Base-by-base conservation (phyloP, 2,329 filamentous ascomycete genomes). In the Anthostomella pinea region DNA sequence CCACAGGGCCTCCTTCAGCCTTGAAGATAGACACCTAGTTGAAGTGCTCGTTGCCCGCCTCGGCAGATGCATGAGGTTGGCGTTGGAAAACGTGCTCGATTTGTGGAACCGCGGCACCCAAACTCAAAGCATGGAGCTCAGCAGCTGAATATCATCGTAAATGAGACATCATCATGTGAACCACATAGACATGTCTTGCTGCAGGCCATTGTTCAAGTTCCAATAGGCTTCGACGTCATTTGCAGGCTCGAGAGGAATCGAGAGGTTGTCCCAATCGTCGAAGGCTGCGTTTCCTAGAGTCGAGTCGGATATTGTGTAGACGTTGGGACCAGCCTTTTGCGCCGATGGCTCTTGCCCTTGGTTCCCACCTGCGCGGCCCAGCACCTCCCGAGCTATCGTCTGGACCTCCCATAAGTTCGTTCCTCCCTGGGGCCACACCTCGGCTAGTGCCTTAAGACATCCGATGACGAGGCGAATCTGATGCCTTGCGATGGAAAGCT, bases 381-480 rank as follows among this genome's bases (percentile, higher is more conserved):
- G 37, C n/a, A 48, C 39, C 15, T 46, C 45, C 13, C 38, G 36
- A 2, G 45, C 45, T 29, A 46, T 42, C 6, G 11, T 11, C n/a
- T 39, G 38, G 9, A 46, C 38, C 30, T 48, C 45, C 6, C 39
- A 39, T 3, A 46, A 20, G n/a, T 46, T 48, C n/a, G 20, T 26
- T 2, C 27, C 24, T 6, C 43, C 45, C 13, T 48, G 45, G 15
- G 35, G 27, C 45, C 45, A 48, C 15, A 48, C 43, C n/a, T 38
- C 38, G 2, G 36, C 38, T 8, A 48, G 8, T 6, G 37, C 22
- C 5, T 30, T 34, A 8, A 48, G 43, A 32, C 43, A 48, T n/a
- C 43, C 45, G 3, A 48, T 30, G 3, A 48, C 38, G 2, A 48
- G 16, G 17, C 45, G 39, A 1, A 48, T 37, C 26, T 48, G 45